Evolutionary conservation across 2,329 filamentous ascomycete species (phyloP).

Genomic region (Xylariaceae sp.): DNA sequence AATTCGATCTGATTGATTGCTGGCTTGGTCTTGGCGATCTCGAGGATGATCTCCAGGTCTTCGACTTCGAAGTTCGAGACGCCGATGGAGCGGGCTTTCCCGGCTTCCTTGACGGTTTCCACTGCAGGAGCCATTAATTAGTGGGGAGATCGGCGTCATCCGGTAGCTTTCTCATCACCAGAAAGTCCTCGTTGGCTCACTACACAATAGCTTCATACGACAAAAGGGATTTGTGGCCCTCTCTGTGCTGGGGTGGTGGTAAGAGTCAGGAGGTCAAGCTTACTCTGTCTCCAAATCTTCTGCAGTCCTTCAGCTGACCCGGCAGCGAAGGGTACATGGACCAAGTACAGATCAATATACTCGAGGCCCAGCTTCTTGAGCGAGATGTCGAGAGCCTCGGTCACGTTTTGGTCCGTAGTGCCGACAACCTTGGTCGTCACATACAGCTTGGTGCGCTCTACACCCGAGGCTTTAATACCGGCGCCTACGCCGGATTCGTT

Average conservation of each 20-base stretch:
- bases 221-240: too few species aligned
- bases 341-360: constrained; percentile 64
- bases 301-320: constrained; percentile 46
- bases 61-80: constrained; percentile 63
- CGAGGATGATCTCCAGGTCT: constrained; percentile 48
- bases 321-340: constrained; percentile 52
- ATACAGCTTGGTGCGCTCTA: constrained; percentile 62
- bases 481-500: constrained; percentile 64
- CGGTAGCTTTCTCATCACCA: too few species aligned
- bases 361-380: constrained; percentile 60
- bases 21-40: constrained; percentile 55
- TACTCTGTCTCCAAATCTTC: constrained; percentile 45
- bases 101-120: constrained; percentile 59
- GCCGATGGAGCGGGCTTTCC: constrained; percentile 62
- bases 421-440: constrained; percentile 54
- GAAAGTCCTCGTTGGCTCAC: too few species aligned
- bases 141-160: too few species aligned
- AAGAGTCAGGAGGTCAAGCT: neutral
- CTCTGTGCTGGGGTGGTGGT: too few species aligned
- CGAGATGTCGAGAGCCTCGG: constrained; percentile 49
- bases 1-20: constrained; percentile 74
- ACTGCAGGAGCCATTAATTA: constrained; percentile 24
- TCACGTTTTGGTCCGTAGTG: constrained; percentile 34
- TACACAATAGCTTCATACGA: neutral
- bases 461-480: constrained; percentile 59